Evolutionary conservation across 306 rosid genomes (phyloP).

Genomic region (Morella rubra): DNA sequence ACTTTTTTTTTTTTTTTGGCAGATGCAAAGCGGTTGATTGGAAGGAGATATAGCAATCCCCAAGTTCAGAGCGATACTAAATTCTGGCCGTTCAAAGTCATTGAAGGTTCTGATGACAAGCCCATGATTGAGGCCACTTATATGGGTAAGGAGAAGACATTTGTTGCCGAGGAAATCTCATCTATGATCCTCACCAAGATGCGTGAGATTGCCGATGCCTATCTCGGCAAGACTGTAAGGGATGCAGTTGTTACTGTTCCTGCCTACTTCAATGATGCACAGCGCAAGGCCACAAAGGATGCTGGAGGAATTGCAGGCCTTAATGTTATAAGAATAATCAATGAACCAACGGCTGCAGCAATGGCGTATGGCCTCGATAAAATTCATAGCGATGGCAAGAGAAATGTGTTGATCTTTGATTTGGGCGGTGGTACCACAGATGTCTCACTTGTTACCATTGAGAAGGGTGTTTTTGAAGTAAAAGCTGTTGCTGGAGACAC

Average conservation of each 20-base stretch:
- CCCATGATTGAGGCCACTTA: conserved; percentile 7
- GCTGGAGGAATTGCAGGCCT: background rate
- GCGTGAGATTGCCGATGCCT: background rate
- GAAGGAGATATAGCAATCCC: background rate
- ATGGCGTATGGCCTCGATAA: conserved; percentile 12
- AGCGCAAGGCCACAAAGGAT: background rate
- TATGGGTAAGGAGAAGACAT: background rate
- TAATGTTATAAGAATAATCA: conserved; percentile 4
- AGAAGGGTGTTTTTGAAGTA: conserved; percentile 15
- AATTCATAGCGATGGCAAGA: background rate
- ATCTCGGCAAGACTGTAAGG: background rate
- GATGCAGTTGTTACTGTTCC: background rate
- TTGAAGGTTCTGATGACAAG: background rate
- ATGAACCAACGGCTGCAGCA: conserved; percentile 17
- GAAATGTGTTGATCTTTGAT: conserved; percentile 22
- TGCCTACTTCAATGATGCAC: background rate
- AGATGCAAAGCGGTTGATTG: conserved; percentile 14
- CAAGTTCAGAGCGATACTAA: background rate
- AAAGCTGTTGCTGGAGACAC: conserved; percentile 29
- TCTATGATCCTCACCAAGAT: conserved; percentile 1
- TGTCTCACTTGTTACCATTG: conserved; percentile 18
- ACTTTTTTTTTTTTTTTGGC: too few relatives aligned
- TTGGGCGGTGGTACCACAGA: conserved; percentile 21
- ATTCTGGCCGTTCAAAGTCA: conserved; percentile 1
- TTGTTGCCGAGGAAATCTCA: conserved; percentile 8